A percentile compares a stretch with the other conserved stretches of the same genome.
These are phyloP conservation scores for Paramyrothecium roridum DNA, from an alignment of 2,329 filamentous ascomycete species.

Conservation along the genomic window DNA sequence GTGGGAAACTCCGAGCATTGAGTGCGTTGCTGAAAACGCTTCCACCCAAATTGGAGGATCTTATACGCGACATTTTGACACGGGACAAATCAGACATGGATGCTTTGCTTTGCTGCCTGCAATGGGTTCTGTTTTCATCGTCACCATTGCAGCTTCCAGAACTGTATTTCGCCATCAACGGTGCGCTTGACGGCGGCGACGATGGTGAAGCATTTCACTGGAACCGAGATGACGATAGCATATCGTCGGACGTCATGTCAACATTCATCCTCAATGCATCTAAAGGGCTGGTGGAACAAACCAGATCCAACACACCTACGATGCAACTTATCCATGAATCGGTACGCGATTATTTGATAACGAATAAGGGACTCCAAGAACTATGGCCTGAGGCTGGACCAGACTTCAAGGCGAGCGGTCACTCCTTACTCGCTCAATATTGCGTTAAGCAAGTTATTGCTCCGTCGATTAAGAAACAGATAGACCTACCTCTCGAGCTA, in stretches of 20 bases:
- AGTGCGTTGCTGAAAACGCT: no score
- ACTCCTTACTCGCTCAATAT: not conserved
- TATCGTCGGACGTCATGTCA: not conserved
- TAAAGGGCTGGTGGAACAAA: not conserved
- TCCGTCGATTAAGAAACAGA: no score
- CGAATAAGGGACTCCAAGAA: not conserved
- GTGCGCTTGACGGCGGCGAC: no score
- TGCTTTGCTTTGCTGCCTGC: slow-evolving; percentile 41
- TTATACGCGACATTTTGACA: no score
- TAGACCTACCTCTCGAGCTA: no score
- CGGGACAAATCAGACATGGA: slow-evolving; percentile 15
- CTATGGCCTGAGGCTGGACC: not conserved
- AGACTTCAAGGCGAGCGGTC: not conserved
- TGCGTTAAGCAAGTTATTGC: no score
- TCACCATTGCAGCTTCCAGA: slow-evolving; percentile 38
- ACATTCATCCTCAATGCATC: no score
- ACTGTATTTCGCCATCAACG: slow-evolving; percentile 30
- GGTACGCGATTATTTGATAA: not conserved
- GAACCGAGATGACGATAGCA: no score
- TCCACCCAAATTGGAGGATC: no score
- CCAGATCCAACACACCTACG: not conserved
- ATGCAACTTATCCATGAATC: not conserved
- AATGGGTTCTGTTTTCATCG: slow-evolving; percentile 49
- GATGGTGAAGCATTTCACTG: not conserved
- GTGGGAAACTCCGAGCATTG: slow-evolving; percentile 20